These are phyloP conservation scores for Sporopachydermia lactativora DNA, from an alignment of 805 yeast genomes.

Conservation along the genomic window DNA sequence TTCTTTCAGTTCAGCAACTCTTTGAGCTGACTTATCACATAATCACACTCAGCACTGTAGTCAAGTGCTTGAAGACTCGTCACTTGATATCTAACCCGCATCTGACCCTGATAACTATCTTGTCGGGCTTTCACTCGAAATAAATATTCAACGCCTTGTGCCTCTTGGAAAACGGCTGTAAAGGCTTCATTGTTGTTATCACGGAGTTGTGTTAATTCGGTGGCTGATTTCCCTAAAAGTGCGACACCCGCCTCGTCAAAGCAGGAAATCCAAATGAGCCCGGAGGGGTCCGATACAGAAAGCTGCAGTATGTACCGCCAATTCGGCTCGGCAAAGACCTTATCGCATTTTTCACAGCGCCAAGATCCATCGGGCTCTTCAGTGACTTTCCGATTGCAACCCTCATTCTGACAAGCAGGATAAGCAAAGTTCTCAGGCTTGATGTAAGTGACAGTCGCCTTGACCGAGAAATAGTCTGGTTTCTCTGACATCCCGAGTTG, in stretches of 20 bases:
- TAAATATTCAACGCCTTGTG: constrained; percentile 53
- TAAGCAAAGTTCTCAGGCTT: constrained; percentile 70
- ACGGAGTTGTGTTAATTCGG: constrained; percentile 35
- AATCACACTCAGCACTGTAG: constrained; percentile 45
- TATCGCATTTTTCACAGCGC: constrained; percentile 90
- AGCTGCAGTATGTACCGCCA: constrained; percentile 72
- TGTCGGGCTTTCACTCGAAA: constrained; percentile 73
- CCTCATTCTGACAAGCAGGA: constrained; percentile 68
- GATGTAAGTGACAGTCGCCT: constrained; percentile 60
- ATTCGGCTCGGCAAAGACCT: constrained; percentile 49
- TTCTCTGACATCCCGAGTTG: constrained; percentile 62
- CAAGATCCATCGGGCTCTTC: constrained; percentile 63
- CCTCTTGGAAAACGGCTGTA: constrained; percentile 28
- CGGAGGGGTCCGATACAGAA: constrained; percentile 67
- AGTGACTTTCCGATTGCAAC: constrained; percentile 74
- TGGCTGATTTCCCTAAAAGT: constrained; percentile 48
- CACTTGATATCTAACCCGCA: constrained; percentile 63
- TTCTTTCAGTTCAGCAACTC: constrained; percentile 12
- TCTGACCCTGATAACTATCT: constrained; percentile 70
- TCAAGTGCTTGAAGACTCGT: constrained; percentile 38
- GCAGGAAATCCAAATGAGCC: constrained; percentile 73
- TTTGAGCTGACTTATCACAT: constrained; percentile 33
- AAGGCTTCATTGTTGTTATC: constrained; percentile 34
- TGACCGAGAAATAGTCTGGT: constrained; percentile 64
- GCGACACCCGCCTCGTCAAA: constrained; percentile 75